Conservation (phyloP, 495 filamentous ascomycete genomes). For the Lasiosphaeris hirsuta region DNA sequence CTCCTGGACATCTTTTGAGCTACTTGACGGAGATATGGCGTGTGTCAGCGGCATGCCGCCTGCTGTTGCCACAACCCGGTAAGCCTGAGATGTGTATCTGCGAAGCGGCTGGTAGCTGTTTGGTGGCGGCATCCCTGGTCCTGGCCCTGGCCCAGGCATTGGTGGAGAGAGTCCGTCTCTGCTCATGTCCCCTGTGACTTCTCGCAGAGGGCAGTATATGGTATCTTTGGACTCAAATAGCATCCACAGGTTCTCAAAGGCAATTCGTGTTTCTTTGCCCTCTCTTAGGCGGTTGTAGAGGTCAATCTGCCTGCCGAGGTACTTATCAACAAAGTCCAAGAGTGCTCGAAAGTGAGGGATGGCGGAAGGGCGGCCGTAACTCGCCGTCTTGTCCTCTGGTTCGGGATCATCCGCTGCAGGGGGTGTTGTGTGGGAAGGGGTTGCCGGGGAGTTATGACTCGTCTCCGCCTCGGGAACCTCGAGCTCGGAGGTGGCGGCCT, state of each 20-base stretch:
- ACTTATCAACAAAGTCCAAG: constrained; percentile 17
- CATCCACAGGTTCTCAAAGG: constrained; percentile 23
- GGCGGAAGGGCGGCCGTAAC: neutral
- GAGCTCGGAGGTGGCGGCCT: no score
- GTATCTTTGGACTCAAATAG: constrained; percentile 12
- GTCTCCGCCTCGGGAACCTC: no score
- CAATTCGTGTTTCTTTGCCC: neutral
- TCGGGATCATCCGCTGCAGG: no score
- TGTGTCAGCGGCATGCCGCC: constrained; percentile 8
- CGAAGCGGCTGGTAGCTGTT: neutral
- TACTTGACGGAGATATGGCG: no score
- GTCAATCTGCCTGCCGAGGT: constrained; percentile 8
- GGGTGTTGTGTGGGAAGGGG: no score
- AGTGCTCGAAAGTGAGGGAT: constrained; percentile 15
- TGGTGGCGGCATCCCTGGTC: neutral
- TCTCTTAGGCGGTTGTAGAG: neutral
- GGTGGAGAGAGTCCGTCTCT: neutral
- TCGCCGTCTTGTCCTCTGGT: neutral
- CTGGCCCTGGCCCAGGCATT: neutral
- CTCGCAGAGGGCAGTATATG: constrained; percentile 12
- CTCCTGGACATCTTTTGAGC: no score
- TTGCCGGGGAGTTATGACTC: no score
- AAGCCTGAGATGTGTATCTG: constrained; percentile 8
- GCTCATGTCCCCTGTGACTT: neutral
- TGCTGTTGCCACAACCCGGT: neutral